Conservation (phyloP, 768 basidiomycete genomes). For the Suillus paluster region DNA sequence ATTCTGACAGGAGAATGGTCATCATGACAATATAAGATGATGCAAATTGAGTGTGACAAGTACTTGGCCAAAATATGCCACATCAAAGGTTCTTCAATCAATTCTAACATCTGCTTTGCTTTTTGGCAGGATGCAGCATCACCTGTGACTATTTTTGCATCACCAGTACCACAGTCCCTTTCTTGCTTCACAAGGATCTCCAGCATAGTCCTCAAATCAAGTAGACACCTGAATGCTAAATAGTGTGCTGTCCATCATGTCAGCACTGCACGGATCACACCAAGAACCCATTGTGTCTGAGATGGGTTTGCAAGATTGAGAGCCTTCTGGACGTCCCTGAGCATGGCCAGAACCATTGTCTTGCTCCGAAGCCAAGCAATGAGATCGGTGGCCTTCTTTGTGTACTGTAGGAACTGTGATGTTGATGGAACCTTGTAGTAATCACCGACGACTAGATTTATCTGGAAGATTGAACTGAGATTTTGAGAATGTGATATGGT, state of each 20-base stretch:
- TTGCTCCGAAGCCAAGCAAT: slow-evolving; percentile 43
- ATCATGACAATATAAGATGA: too few species aligned
- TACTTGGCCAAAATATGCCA: too few species aligned
- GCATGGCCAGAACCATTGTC: slow-evolving; percentile 32
- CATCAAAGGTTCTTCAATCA: too few species aligned
- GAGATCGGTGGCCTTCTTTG: slow-evolving; percentile 31
- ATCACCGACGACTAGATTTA: slow-evolving; percentile 42
- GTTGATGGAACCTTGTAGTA: slow-evolving; percentile 32
- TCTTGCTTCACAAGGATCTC: too few species aligned
- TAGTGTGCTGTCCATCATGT: slow-evolving; percentile 43
- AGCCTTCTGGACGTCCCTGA: slow-evolving; percentile 23
- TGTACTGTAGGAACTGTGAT: slow-evolving; percentile 17
- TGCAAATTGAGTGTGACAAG: too few species aligned
- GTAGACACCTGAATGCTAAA: background rate
- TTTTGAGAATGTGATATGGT: too few species aligned
- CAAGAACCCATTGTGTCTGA: background rate
- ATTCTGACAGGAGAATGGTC: too few species aligned
- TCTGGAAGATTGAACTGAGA: slow-evolving; percentile 22
- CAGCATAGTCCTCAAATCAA: too few species aligned
- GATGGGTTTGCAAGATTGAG: slow-evolving; percentile 1
- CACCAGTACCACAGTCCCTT: too few species aligned
- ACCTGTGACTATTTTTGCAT: too few species aligned
- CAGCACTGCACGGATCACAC: slow-evolving; percentile 37
- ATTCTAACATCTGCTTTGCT: too few species aligned
- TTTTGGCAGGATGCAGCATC: too few species aligned